Conservation (phyloP, 257 asterid genomes). For the Petunia axillaris region DNA sequence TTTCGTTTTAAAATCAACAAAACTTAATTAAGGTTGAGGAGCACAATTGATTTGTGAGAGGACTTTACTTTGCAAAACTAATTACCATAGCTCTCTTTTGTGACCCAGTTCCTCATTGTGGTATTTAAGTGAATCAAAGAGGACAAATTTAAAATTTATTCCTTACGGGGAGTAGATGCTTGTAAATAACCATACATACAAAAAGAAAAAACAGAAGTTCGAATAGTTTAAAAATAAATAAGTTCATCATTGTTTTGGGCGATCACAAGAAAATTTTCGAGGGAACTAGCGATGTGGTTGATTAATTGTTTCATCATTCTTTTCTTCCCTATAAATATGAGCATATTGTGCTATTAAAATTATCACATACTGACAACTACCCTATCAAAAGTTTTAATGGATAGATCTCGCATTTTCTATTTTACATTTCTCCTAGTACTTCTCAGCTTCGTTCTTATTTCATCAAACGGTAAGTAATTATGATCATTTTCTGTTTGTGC, state of each 20-base stretch:
- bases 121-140: not conserved
- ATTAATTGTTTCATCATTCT: not conserved
- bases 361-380: not conserved
- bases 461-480: not conserved
- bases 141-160: not conserved
- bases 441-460: not conserved
- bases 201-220: not conserved
- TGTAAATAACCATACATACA: not conserved
- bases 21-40: too few relatives aligned
- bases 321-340: constrained; percentile 11
- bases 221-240: not conserved
- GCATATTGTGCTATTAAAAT: not conserved
- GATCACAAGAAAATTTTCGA: not conserved
- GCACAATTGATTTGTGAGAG: too few relatives aligned
- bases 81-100: too few relatives aligned
- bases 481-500: not conserved
- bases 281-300: not conserved
- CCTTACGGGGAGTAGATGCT: not conserved
- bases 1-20: too few relatives aligned
- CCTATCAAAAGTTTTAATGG: not conserved
- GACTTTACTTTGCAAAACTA: too few relatives aligned
- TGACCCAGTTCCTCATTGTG: too few relatives aligned
- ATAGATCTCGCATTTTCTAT: not conserved
- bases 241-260: not conserved
- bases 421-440: not conserved